These are phyloP conservation scores for Eleusine indica DNA, from an alignment of 176 grass and related monocot genomes.

Conservation along the genomic window DNA sequence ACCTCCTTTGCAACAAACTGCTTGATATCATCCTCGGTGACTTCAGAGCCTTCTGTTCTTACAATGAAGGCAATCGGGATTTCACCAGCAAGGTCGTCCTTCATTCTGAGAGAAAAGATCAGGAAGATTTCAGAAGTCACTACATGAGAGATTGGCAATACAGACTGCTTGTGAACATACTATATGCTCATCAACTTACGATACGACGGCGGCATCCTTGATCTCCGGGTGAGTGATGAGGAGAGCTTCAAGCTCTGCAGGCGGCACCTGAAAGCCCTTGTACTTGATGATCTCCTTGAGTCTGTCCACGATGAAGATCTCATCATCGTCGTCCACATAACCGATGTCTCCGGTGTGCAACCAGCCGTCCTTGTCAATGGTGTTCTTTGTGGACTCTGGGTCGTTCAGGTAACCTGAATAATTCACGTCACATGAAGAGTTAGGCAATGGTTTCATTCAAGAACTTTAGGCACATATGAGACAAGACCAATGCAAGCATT, in stretches of 20 bases:
- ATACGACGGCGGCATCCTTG: slow-evolving; percentile 81
- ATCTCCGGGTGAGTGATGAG: slow-evolving; percentile 79
- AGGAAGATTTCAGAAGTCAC: neutral
- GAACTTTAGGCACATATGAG: neutral
- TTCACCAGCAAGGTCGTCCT: slow-evolving; percentile 80
- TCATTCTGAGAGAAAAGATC: slow-evolving; percentile 48
- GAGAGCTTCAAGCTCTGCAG: slow-evolving; percentile 87
- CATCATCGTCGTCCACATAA: slow-evolving; percentile 79
- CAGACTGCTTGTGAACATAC: neutral
- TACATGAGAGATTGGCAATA: neutral
- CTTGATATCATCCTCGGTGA: slow-evolving; percentile 89
- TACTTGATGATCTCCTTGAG: slow-evolving; percentile 99
- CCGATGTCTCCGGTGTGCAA: slow-evolving; percentile 95
- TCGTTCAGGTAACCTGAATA: slow-evolving; percentile 88
- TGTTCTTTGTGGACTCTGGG: slow-evolving; percentile 74
- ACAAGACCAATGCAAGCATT: neutral
- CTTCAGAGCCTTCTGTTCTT: slow-evolving; percentile 50
- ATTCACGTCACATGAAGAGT: neutral
- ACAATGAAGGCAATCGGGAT: slow-evolving; percentile 84
- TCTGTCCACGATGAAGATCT: slow-evolving; percentile 98
- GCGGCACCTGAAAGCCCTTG: slow-evolving; percentile 94
- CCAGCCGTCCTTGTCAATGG: slow-evolving; percentile 89
- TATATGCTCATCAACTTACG: slow-evolving; percentile 43
- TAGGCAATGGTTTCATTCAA: slow-evolving; percentile 5
- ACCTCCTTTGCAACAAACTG: slow-evolving; percentile 81